Evolutionary conservation across 306 rosid genomes (phyloP), one percentile per base, ranked within the genome.

Genomic region (Dryas drummondii): DNA sequence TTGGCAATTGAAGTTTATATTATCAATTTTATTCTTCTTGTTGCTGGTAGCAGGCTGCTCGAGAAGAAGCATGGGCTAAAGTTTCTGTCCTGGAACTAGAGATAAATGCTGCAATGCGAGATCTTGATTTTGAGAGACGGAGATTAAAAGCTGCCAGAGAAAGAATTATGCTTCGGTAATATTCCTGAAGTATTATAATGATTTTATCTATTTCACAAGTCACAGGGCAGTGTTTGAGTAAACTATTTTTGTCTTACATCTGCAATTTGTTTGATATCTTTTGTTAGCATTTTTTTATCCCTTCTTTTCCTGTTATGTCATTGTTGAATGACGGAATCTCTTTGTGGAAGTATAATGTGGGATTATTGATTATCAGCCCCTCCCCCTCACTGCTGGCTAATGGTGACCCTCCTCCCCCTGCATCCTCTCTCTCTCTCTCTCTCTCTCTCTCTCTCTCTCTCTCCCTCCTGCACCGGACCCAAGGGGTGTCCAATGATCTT

Each of bases 11-110:
- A 32, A 32, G 37, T 32, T 1, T 32, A 32, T 32, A 32, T 32
- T 32, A 32, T 32, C 37, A 32, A 32, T 32, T 32, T 32, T 32
- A 32, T 32, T 32, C 37, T 84, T 89, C 77, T 74, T 83, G 76
- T 68, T 83, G 89, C 84, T 13, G 97, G 90, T 91, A 91, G 98
- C 98, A 94, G 98, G 90, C 91, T 63, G 98, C 96, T 80, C 96
- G 94, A 84, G 97, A 94, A 84, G 98, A 94, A 83, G 98, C 98
- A 68, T 94, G 98, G 98, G 91, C 90, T 65, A 94, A 94, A 82
- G 98, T 90, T 86, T 91, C 98, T 50, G 79, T 78, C 71, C 93
- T 94, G 73, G 98, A 94, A 74, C 94, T 91, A 77, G 98, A 91
- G 89, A 94, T 94, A 80, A 91, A 86, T 85, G 87, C 96, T 78